Evolutionary conservation across 805 yeast genomes (phyloP).

Genomic region (Sugiyamaella boreocaroliniensis): DNA sequence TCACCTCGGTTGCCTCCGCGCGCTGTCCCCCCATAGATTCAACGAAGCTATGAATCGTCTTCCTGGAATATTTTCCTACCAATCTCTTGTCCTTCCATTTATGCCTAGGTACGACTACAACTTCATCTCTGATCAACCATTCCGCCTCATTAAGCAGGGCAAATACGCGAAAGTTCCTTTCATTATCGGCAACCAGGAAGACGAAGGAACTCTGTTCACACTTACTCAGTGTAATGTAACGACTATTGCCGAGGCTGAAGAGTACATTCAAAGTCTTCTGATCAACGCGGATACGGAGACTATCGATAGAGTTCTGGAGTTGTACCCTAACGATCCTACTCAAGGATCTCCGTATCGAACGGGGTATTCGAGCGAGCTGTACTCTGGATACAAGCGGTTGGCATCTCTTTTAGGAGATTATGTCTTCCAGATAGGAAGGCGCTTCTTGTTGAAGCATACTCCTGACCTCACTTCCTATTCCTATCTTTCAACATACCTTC

Average conservation of each 20-base stretch:
- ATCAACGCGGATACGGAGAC: neutral
- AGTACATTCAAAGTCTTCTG: neutral
- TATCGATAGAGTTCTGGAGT: neutral
- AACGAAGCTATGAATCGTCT: conserved; percentile 7
- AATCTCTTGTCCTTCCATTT: conserved; percentile 9
- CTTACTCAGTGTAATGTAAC: conserved; percentile 2
- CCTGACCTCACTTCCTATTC: conserved; percentile 4
- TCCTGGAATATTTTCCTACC: conserved; percentile 8
- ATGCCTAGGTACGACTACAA: conserved; percentile 15
- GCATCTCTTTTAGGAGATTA: conserved; percentile 13
- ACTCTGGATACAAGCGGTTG: conserved; percentile 10
- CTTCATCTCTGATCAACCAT: conserved; percentile 1
- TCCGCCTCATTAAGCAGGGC: conserved; percentile 1
- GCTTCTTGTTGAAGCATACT: conserved; percentile 3
- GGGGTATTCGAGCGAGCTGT: conserved; percentile 5
- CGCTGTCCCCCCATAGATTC: conserved; percentile 5
- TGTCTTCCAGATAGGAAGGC: conserved; percentile 10
- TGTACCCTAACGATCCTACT: conserved; percentile 12
- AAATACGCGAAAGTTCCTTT: conserved; percentile 10
- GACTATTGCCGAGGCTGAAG: conserved; percentile 4
- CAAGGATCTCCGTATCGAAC: conserved; percentile 13
- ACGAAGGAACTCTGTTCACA: conserved; percentile 16
- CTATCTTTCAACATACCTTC: conserved; percentile 3
- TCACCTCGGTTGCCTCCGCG: conserved; percentile 10
- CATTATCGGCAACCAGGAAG: conserved; percentile 12